Evolutionary conservation across 495 filamentous ascomycete species (phyloP), one percentile per base, ranked within the genome.

Genomic region (Saxophila tyrrhenica): DNA sequence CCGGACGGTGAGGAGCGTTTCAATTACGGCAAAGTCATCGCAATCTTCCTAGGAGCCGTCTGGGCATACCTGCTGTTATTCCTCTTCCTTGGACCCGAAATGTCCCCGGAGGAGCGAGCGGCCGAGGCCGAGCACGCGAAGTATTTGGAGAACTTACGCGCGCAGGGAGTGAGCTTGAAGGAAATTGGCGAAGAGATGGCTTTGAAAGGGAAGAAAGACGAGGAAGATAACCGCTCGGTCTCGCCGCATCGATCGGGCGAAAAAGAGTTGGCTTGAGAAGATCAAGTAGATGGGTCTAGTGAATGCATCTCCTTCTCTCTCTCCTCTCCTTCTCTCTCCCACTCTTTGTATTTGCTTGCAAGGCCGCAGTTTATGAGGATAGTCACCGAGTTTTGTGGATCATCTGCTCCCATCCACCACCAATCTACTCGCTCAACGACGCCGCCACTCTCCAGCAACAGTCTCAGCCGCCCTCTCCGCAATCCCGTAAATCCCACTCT

Each of bases 61-160:
- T 68, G 62, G 65, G 65, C 57, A 2, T 71, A 64, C 44, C 64
- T 69, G 16, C 44, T 70, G 19, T 50, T 70, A n/a, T 68, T 69
- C 47, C 49, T 70, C 15, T 58, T 71, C 43, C 52, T 64, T 47
- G 67, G 68, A 1, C 68, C 68, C 0, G 64, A 69, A 47, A 67
- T 72, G 68, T 62, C 62, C 3, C 63, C 64, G 49, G 65, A 70
- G 19, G 68, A 71, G 57, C 51, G 66, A 0, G 56, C 67, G 29
- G 67, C 67, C 50, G 60, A 66, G 32, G 62, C 62, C 2, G 52
- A 59, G 29, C 60, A 57, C 15, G 58, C 63, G 7, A 35, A 58
- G 35, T 50, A 65, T 24, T 61, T 65, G 32, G 69, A 70, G 54
- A 46, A 53, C 19, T 42, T 70, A 39, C 43, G 65, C 10, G 52